Evolutionary conservation across 495 filamentous ascomycete species (phyloP), one percentile per base, ranked within the genome.

Genomic region (Acidiella bohemica): DNA sequence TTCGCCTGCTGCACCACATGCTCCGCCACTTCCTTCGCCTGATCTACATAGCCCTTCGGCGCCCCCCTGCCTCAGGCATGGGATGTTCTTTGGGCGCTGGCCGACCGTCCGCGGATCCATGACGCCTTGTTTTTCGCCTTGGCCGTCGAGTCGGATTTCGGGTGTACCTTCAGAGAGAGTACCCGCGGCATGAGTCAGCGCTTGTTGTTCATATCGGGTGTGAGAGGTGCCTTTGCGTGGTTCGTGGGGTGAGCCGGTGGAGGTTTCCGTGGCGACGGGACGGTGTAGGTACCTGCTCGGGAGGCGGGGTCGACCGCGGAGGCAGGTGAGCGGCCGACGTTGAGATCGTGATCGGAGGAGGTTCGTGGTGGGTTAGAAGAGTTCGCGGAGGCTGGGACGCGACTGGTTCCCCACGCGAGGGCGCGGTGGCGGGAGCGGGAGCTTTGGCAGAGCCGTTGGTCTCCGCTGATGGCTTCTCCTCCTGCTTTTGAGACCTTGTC

Each of bases 101-200:
- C 59, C 61, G 13, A 62, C 57, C 11, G 61, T 64, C 25, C 32
- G 37, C 4, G 61, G 56, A 23, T 64, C 60, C 51, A 62, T 58
- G n/a, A 56, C 49, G 2, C 39, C 47, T 16, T 46, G 56, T 46
- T 55, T 59, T 37, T 59, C 58, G 28, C 61, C 58, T 29, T 47
- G 39, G 7, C 50, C 53, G 44, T 62, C 47, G 29, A 53, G 39
- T n/a, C 41, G 42, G 23, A 49, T 23, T 3, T 36, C 46, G 5
- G 61, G 60, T 11, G 61, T 64, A 7, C 58, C 58, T 0, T 55
- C 48, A 5, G 45, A 42, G n/a, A 62, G 33, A 34, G 53, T 35
- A 39, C 58, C 60, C 4, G 43, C 26, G 6, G 60, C 60, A 43
- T 62, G 59, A 21, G 61, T 61, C n/a, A 36, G 20, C n/a, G 29